Evolutionary conservation across 108 stramenopile species (phyloP), one percentile per base, ranked within the genome.

Genomic region (Bacterosira constricta): DNA sequence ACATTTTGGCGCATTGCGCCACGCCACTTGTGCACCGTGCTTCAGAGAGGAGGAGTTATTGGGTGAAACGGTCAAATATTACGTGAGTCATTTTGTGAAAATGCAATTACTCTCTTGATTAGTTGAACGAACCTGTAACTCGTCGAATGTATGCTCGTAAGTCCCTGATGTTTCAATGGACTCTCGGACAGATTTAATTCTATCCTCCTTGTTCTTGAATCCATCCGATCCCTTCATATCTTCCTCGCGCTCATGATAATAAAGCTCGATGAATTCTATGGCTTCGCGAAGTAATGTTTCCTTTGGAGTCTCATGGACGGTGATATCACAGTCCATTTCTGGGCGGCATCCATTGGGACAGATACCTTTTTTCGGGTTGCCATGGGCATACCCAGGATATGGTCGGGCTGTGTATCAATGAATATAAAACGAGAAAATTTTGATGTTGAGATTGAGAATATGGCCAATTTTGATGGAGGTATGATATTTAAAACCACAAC

Each of bases 1-100:
- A 66, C 81, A 82, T 59, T 82, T 82, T 20, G 81, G 77, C 21
- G 70, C 63, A 52, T 82, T 82, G 3, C 81, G 39, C 81, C 81
- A 82, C 25, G 69, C 53, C 3, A 82, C 73, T 8, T 66, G 64
- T 15, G 81, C 81, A 25, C 81, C 81, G 38, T 79, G 77, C n/a
- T n/a, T n/a, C n/a, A n/a, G n/a, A n/a, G n/a, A n/a, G n/a, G n/a
- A n/a, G n/a, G n/a, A n/a, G n/a, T n/a, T n/a, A n/a, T n/a, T n/a
- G n/a, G n/a, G n/a, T n/a, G n/a, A n/a, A n/a, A n/a, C n/a, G n/a
- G n/a, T n/a, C n/a, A n/a, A n/a, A n/a, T n/a, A n/a, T n/a, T n/a
- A n/a, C n/a, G n/a, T n/a, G n/a, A n/a, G n/a, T n/a, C n/a, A n/a
- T n/a, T n/a, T n/a, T n/a, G n/a, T n/a, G n/a, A n/a, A n/a, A n/a